These are phyloP conservation scores for Lactarius psammicola DNA, from an alignment of 768 basidiomycete species.

Conservation along the genomic window DNA sequence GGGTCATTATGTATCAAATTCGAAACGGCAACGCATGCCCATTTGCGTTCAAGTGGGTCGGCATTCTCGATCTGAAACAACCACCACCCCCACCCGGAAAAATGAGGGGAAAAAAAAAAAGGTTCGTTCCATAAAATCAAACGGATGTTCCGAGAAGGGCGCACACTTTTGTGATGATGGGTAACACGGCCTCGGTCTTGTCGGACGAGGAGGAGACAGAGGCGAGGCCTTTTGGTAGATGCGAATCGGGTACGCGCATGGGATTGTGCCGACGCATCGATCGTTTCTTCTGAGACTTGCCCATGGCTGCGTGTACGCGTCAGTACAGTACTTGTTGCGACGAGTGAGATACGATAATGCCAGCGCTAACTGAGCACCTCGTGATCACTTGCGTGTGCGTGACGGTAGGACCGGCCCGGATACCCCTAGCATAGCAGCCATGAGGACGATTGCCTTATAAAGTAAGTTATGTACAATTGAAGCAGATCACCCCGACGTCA, in stretches of 20 bases:
- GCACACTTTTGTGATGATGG: constrained; percentile 85
- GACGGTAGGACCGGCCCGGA: background rate
- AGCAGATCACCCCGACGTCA: too few species aligned
- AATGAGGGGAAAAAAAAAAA: background rate
- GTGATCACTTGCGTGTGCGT: too few species aligned
- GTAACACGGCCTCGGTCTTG: constrained; percentile 76
- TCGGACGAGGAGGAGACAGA: constrained; percentile 70
- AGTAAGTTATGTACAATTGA: too few species aligned
- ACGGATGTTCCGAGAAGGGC: background rate
- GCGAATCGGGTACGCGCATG: constrained; percentile 89
- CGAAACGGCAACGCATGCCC: constrained; percentile 96
- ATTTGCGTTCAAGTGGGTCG: constrained; percentile 81
- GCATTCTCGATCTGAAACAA: constrained; percentile 69
- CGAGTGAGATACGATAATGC: background rate
- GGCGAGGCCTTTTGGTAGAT: constrained; percentile 79
- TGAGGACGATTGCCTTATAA: background rate
- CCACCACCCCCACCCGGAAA: too few species aligned
- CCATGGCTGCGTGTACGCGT: constrained; percentile 51
- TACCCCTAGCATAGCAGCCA: background rate
- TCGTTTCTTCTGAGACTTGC: constrained; percentile 89
- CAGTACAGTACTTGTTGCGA: background rate
- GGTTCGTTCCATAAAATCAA: background rate
- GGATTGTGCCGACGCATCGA: constrained; percentile 88
- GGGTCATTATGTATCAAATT: constrained; percentile 95
- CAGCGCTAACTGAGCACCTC: background rate